phyloP scores from a whole-genome alignment of 2,329 filamentous ascomycete species.

The Xylaria sp. region DNA sequence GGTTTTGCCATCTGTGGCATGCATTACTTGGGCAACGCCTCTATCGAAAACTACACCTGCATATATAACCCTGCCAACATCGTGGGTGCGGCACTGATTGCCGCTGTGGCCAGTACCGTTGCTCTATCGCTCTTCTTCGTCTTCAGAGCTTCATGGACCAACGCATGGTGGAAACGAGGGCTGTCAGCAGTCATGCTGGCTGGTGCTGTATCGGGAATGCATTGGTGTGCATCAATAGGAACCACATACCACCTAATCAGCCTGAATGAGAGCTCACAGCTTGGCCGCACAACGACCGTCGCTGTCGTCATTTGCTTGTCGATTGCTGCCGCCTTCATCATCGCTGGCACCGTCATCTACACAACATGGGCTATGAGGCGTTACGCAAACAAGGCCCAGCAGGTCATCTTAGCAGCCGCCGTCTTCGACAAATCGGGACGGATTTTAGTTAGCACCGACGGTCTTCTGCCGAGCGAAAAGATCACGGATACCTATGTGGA shows the following conservation, averaged over 20 bases:
- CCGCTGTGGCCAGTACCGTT: slow-evolving; percentile 69
- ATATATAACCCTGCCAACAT: slow-evolving; percentile 63
- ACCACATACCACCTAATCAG: slow-evolving; percentile 66
- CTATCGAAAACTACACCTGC: slow-evolving; percentile 76
- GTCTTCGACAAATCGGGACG: slow-evolving; percentile 69
- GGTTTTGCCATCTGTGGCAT: slow-evolving; percentile 80
- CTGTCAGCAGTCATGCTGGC: slow-evolving; percentile 70
- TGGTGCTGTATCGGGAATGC: slow-evolving; percentile 80
- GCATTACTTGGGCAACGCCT: slow-evolving; percentile 87
- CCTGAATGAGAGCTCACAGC: slow-evolving; percentile 44
- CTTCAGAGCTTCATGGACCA: slow-evolving; percentile 75
- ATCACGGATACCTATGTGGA: slow-evolving; percentile 79
- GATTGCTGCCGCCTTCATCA: slow-evolving; percentile 61
- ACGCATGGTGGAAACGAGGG: slow-evolving; percentile 74
- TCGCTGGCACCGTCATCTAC: slow-evolving; percentile 58
- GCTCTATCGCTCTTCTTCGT: slow-evolving; percentile 79
- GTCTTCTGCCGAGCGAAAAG: slow-evolving; percentile 70
- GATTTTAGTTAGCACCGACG: slow-evolving; percentile 70
- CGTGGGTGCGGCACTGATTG: slow-evolving; percentile 70
- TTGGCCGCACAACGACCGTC: slow-evolving; percentile 66
- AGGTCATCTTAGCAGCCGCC: slow-evolving; percentile 61
- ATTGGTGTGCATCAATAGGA: slow-evolving; percentile 77
- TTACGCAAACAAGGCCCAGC: slow-evolving; percentile 62
- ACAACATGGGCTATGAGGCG: slow-evolving; percentile 55
- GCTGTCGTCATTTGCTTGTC: slow-evolving; percentile 74